Percentiles rank a stretch among this genome's conserved stretches.
Conservation (phyloP, 2,329 filamentous ascomycete genomes). For the Phialocephala sp. region DNA sequence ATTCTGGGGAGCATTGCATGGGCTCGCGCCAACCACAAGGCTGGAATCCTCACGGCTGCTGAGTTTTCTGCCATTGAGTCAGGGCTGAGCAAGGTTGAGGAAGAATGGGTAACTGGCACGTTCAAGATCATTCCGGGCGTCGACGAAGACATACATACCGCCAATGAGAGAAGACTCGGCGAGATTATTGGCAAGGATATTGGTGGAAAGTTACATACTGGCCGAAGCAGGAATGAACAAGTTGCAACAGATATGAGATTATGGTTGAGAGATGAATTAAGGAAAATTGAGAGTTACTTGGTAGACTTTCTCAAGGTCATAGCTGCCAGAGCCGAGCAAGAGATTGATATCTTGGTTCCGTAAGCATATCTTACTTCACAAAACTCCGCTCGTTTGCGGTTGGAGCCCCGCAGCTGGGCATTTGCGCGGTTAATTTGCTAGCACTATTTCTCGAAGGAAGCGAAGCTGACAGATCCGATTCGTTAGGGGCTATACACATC, state of each 20-base stretch:
- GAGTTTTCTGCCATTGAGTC: slow-evolving; percentile 78
- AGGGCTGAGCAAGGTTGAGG: slow-evolving; percentile 64
- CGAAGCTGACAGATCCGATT: not conserved
- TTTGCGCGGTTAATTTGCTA: not conserved
- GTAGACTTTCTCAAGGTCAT: slow-evolving; percentile 73
- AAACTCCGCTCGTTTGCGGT: not conserved
- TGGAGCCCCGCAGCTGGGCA: slow-evolving; percentile 50
- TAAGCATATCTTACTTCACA: not conserved
- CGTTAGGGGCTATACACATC: slow-evolving; percentile 74
- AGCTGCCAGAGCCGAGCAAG: slow-evolving; percentile 70
- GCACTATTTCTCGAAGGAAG: not conserved
- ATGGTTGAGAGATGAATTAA: slow-evolving; percentile 81
- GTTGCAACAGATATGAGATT: slow-evolving; percentile 89
- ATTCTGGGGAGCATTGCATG: slow-evolving; percentile 83
- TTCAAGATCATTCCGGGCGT: slow-evolving; percentile 59
- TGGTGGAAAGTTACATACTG: slow-evolving; percentile 88
- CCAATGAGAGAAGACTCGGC: slow-evolving; percentile 73
- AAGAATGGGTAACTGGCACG: slow-evolving; percentile 57
- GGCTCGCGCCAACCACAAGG: slow-evolving; percentile 78
- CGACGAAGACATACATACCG: slow-evolving; percentile 70
- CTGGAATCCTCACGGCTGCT: slow-evolving; percentile 72
- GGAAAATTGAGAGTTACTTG: slow-evolving; percentile 71
- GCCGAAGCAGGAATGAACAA: slow-evolving; percentile 88
- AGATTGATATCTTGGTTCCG: slow-evolving; percentile 76
- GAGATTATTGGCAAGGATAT: slow-evolving; percentile 87